These are phyloP conservation scores for Ambrosia artemisiifolia DNA, from an alignment of 129 eudicot genomes.

Conservation along the genomic window DNA sequence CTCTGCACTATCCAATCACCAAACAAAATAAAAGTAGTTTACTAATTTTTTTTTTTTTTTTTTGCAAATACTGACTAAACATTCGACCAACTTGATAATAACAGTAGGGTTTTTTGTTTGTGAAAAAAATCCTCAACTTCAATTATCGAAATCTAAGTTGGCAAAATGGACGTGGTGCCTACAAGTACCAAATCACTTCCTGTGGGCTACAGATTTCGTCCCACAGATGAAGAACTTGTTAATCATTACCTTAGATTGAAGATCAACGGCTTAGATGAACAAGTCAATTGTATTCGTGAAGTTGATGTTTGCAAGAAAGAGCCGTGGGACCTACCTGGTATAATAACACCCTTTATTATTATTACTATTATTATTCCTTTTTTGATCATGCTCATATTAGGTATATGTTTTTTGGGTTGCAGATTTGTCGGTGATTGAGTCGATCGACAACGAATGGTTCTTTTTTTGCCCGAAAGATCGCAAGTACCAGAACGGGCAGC, in stretches of 20 bases:
- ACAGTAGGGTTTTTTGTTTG: no score
- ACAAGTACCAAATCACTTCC: constrained; percentile 47
- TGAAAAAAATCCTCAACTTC: no score
- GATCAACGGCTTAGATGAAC: constrained; percentile 56
- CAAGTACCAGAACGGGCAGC: constrained; percentile 73
- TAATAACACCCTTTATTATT: not conserved
- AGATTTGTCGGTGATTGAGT: constrained; percentile 63
- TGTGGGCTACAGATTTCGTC: constrained; percentile 82
- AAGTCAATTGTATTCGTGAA: constrained; percentile 67
- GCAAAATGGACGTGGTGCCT: constrained; percentile 30
- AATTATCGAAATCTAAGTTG: not conserved
- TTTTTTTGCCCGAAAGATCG: constrained; percentile 86
- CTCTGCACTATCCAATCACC: not conserved
- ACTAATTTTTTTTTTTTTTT: no score
- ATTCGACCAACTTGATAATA: no score
- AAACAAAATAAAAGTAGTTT: no score
- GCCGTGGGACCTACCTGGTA: constrained; percentile 94
- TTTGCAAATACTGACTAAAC: no score
- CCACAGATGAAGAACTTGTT: constrained; percentile 83
- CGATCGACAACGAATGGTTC: constrained; percentile 79
- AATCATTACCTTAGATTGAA: constrained; percentile 69
- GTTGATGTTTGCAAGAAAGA: constrained; percentile 84
- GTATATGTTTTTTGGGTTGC: constrained; percentile 9
- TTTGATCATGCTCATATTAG: not conserved
- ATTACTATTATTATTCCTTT: not conserved